These are phyloP conservation scores for Polyporus arcularius DNA, from an alignment of 768 basidiomycete species.

Conservation along the genomic window DNA sequence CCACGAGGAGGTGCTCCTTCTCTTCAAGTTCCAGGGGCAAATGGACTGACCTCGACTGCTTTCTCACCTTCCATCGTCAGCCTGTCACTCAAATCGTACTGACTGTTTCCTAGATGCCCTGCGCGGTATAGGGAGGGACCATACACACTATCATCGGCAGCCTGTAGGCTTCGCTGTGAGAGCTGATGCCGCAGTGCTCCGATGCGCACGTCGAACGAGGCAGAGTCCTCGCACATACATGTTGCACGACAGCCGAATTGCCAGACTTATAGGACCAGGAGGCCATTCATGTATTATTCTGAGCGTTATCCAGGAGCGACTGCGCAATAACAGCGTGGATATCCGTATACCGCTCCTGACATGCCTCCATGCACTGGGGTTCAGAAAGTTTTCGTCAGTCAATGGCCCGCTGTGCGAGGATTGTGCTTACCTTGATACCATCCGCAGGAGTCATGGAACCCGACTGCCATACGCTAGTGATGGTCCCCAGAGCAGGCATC, in stretches of 20 bases:
- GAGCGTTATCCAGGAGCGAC: constrained; percentile 52
- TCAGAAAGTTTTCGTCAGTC: constrained; percentile 6
- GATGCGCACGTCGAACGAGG: too few species aligned
- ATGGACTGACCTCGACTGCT: too few species aligned
- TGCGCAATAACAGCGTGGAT: constrained; percentile 77
- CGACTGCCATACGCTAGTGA: constrained; percentile 87
- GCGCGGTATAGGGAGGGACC: too few species aligned
- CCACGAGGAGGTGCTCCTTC: too few species aligned
- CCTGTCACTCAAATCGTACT: too few species aligned
- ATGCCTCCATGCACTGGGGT: constrained; percentile 65
- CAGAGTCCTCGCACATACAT: too few species aligned
- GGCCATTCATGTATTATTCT: constrained; percentile 15
- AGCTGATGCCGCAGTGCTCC: too few species aligned
- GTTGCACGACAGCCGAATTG: neutral
- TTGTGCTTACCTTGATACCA: constrained; percentile 52
- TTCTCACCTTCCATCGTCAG: too few species aligned
- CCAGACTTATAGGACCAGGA: neutral
- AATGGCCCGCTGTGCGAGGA: neutral
- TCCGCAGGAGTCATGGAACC: constrained; percentile 62
- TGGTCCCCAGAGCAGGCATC: constrained; percentile 83
- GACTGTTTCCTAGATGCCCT: too few species aligned
- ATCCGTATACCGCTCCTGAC: constrained; percentile 70
- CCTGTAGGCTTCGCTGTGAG: too few species aligned
- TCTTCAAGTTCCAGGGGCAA: too few species aligned
- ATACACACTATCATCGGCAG: too few species aligned